A percentile compares a stretch with the other conserved stretches of the same genome.
phyloP scores from a whole-genome alignment of 768 basidiomycete species.

The Tulasnella sp. region DNA sequence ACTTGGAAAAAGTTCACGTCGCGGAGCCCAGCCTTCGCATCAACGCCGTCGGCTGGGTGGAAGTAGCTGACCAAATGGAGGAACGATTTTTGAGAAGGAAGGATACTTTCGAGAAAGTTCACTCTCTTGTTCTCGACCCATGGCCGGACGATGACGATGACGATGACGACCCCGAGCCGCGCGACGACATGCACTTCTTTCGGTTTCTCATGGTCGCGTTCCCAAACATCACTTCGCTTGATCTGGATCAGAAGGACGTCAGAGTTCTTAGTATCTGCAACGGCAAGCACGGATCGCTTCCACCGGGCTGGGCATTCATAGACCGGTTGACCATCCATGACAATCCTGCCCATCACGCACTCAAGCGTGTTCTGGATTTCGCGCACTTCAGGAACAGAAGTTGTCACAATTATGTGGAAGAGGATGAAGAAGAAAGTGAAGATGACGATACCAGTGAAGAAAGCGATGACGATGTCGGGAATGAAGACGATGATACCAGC shows the following conservation, averaged over 20 bases:
- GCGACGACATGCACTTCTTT: not conserved
- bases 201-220: not conserved
- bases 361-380: not conserved
- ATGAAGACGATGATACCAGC: too few species aligned
- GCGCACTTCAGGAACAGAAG: not conserved
- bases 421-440: not conserved
- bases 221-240: not conserved
- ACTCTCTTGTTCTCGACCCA: not conserved
- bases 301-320: not conserved
- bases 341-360: not conserved
- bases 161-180: too few species aligned
- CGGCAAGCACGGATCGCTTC: not conserved
- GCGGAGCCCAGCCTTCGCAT: not conserved
- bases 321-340: not conserved
- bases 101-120: not conserved
- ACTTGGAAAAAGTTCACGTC: not conserved
- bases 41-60: not conserved
- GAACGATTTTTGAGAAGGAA: not conserved
- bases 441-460: not conserved
- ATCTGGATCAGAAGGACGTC: not conserved
- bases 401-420: not conserved
- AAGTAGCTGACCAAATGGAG: not conserved
- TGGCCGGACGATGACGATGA: too few species aligned
- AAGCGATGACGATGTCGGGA: not conserved
- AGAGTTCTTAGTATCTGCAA: not conserved